Percentiles rank a stretch among this genome's conserved stretches.
Conservation (phyloP, 164 flowering plant species). For the Magnolia changhungtana region DNA sequence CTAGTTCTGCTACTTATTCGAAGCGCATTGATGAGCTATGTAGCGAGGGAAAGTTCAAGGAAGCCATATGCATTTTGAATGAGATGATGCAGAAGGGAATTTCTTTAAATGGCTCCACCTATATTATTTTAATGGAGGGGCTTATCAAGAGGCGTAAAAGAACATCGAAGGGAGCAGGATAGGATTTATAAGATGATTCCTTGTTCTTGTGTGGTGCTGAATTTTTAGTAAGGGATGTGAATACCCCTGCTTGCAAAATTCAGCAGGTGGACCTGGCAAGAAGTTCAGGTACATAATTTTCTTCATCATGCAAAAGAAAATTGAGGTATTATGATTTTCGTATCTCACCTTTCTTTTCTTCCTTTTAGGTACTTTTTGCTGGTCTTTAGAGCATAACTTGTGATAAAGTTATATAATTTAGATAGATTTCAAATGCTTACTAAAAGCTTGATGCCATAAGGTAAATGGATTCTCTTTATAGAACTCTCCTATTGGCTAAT, state of each 20-base stretch:
- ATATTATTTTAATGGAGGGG: conserved; percentile 60
- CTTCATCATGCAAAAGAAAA: background rate
- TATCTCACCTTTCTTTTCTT: background rate
- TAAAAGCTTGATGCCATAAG: background rate
- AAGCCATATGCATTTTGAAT: conserved; percentile 52
- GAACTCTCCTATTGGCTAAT: too few species aligned
- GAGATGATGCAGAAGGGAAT: conserved; percentile 52
- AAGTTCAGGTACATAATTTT: background rate
- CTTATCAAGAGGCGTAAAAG: conserved; percentile 64
- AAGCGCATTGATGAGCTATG: conserved; percentile 59
- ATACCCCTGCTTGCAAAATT: background rate
- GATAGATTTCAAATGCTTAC: background rate
- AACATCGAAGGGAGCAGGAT: conserved; percentile 27
- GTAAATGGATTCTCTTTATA: background rate
- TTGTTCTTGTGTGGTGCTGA: background rate
- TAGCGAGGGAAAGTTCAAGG: conserved; percentile 53
- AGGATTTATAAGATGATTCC: background rate
- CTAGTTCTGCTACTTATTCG: conserved; percentile 36
- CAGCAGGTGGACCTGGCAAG: background rate
- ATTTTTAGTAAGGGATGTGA: background rate
- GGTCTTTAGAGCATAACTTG: background rate
- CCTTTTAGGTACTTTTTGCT: background rate
- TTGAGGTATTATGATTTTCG: too few species aligned
- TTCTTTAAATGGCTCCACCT: conserved; percentile 39
- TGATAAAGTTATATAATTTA: too few species aligned